Base-by-base conservation (phyloP, 208 protist genomes). In the Zelonia costaricensis region DNA sequence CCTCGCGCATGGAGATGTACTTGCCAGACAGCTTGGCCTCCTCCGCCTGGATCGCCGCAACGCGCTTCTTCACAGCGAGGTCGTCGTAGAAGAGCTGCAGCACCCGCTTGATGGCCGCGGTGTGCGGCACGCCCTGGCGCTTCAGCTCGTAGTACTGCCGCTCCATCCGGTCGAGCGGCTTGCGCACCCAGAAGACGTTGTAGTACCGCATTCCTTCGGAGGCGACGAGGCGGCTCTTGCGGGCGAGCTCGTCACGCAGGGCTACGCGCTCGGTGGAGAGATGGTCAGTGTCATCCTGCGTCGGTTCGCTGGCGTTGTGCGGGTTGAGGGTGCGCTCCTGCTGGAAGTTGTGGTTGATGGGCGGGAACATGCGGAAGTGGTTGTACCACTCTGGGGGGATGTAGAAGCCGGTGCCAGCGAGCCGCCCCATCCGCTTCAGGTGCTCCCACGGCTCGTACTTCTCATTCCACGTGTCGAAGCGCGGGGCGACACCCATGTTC, bases 311-410 rank as follows among this genome's bases (percentile, higher is more conserved):
- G 23, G 69, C 62, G 55, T 90, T 92, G 18, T 87, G 76, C 45
- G 91, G 91, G 76, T 96, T 96, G 16, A 96, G 80, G 2, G 91
- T 96, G 60, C 79, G 78, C 74, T 96, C 91, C 66, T 96, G 82
- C 64, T 84, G 80, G 54, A 94, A 93, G 79, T 94, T 92, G 75
- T 94, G 77, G 55, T 91, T 83, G 27, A 93, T 89, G 18, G 91
- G 91, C 23, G 91, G 91, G 62, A 96, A 96, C 87, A 96, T 93
- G 61, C 91, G 83, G 53, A 96, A 96, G 82, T 96, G 91, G 38
- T 84, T 90, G 80, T 96, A 96, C 91, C 91, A 96, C 66, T 93
- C 87, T 3, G 91, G 91, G 0, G 91, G 91, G 49, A 96, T 94
- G 80, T 96, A 96, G 71, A 96, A 96, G 52, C 91, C 91, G 22